These are phyloP conservation scores for Fusarium metavorans DNA, from an alignment of 2,329 filamentous ascomycete genomes.

Conservation along the genomic window DNA sequence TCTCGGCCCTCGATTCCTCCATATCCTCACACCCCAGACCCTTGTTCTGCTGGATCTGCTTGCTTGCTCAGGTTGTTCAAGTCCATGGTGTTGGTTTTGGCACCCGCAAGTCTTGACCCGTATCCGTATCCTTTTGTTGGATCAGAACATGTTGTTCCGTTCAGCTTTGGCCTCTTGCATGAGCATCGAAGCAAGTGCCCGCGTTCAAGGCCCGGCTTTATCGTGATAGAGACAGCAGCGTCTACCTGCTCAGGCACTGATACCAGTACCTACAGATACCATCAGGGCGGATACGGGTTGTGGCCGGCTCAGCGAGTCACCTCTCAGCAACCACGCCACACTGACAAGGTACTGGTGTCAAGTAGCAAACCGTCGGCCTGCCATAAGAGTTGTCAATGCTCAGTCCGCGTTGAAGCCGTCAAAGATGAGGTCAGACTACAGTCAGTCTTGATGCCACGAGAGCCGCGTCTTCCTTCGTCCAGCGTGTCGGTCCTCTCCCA, in stretches of 20 bases:
- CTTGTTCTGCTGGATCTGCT: conserved; percentile 35
- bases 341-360: conserved; percentile 26
- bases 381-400: neutral
- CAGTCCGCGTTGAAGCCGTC: neutral
- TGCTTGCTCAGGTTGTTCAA: conserved; percentile 10
- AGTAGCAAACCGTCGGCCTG: conserved; percentile 9
- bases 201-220: neutral
- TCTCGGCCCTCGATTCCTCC: conserved; percentile 40
- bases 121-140: conserved; percentile 6
- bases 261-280: conserved; percentile 12
- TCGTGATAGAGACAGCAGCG: neutral
- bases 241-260: neutral
- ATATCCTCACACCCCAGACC: conserved; percentile 37
- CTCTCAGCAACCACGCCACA: conserved; percentile 20
- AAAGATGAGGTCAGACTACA: conserved; percentile 33
- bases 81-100: neutral
- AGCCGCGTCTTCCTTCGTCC: conserved; percentile 1
- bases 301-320: conserved; percentile 9
- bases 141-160: conserved; percentile 8
- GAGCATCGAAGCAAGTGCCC: conserved; percentile 10
- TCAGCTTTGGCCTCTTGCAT: conserved; percentile 1
- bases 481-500: conserved; percentile 10
- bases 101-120: conserved; percentile 6
- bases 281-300: conserved; percentile 8
- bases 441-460: conserved; percentile 17